Evolutionary conservation across 352 stramenopile species (phyloP).

Genomic region (Globisporangium paddicum): DNA sequence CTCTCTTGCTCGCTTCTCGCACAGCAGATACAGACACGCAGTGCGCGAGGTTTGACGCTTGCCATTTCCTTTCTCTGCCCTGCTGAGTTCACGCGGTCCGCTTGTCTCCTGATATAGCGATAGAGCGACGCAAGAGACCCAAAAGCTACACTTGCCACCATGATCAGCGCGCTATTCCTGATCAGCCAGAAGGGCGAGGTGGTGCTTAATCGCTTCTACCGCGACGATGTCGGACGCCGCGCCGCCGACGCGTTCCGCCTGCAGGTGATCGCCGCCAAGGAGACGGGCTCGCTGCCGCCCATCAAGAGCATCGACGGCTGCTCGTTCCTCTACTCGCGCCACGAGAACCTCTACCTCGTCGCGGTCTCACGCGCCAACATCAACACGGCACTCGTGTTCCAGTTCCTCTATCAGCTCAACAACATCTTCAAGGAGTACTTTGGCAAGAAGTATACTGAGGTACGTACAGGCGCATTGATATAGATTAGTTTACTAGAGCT

Average conservation of each 20-base stretch:
- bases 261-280: slow-evolving; percentile 95
- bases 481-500: background rate
- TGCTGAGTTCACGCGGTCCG: background rate
- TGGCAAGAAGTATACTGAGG: slow-evolving; percentile 96
- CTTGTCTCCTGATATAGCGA: background rate
- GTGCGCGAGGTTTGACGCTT: background rate
- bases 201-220: slow-evolving; percentile 80
- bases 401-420: slow-evolving; percentile 96
- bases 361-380: slow-evolving; percentile 96
- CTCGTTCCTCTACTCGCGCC: slow-evolving; percentile 97
- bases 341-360: slow-evolving; percentile 98
- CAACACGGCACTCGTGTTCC: slow-evolving; percentile 95
- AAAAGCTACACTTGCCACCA: slow-evolving; percentile 10
- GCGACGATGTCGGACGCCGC: slow-evolving; percentile 70
- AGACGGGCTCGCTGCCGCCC: slow-evolving; percentile 92
- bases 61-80: slow-evolving; percentile 5
- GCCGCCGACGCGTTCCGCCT: slow-evolving; percentile 67
- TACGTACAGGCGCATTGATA: slow-evolving; percentile 3
- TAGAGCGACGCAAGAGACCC: background rate
- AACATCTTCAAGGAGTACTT: slow-evolving; percentile 97
- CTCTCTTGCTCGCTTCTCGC: background rate
- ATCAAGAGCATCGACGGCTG: slow-evolving; percentile 96
- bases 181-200: slow-evolving; percentile 82
- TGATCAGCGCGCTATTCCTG: slow-evolving; percentile 81
- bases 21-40: background rate